These are phyloP conservation scores for Boletus vermiculosoides DNA, from an alignment of 768 basidiomycete genomes.

Conservation along the genomic window DNA sequence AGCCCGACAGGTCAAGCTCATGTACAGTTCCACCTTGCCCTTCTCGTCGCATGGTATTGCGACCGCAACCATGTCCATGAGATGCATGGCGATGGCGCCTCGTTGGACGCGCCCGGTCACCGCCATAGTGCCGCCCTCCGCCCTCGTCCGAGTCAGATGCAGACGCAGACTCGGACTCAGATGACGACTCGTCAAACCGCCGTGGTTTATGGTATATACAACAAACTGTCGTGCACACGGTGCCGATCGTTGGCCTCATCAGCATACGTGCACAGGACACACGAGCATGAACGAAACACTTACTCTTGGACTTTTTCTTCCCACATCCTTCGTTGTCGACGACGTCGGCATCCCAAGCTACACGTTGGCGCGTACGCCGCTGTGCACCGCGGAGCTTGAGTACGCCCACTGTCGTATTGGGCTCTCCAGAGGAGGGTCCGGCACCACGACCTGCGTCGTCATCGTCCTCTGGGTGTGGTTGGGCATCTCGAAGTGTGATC, in stretches of 20 bases:
- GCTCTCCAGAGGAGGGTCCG: slow-evolving; percentile 19
- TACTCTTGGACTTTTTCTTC: slow-evolving; percentile 92
- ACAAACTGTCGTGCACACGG: slow-evolving; percentile 59
- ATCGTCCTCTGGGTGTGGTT: slow-evolving; percentile 34
- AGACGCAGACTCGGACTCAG: slow-evolving; percentile 54
- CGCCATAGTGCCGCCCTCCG: neutral
- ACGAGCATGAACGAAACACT: slow-evolving; percentile 27
- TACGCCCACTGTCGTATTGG: slow-evolving; percentile 40
- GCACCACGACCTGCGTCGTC: slow-evolving; percentile 9
- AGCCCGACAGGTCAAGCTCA: slow-evolving; percentile 12
- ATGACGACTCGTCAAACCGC: slow-evolving; percentile 79
- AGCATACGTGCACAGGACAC: neutral
- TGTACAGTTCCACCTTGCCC: slow-evolving; percentile 15
- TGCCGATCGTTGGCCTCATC: neutral
- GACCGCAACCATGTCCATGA: slow-evolving; percentile 1
- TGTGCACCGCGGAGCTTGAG: slow-evolving; percentile 60
- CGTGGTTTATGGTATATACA: slow-evolving; percentile 90
- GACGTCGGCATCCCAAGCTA: slow-evolving; percentile 82
- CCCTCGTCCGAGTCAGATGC: slow-evolving; percentile 29
- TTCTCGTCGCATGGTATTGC: slow-evolving; percentile 7
- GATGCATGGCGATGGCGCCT: slow-evolving; percentile 5
- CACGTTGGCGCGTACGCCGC: slow-evolving; percentile 47
- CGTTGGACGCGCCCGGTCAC: slow-evolving; percentile 14
- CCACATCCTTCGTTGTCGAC: slow-evolving; percentile 90
- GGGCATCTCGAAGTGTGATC: slow-evolving; percentile 41